phyloP scores from a whole-genome alignment of 495 filamentous ascomycete genomes.

The Penicillium flavigenum region DNA sequence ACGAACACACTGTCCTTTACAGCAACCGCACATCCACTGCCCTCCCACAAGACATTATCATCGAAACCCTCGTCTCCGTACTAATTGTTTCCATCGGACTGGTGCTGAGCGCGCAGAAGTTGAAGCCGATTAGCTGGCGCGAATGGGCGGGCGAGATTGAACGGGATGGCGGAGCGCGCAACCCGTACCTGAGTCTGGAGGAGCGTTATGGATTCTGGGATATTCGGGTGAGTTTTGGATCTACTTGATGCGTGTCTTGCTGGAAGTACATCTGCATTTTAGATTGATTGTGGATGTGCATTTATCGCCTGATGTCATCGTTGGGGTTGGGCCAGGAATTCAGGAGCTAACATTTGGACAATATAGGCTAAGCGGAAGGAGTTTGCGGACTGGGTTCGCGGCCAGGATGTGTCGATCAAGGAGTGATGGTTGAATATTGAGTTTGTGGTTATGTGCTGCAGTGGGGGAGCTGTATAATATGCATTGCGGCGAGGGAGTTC shows the following conservation, averaged over 20 bases:
- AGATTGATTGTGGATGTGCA: not conserved
- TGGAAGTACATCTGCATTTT: not conserved
- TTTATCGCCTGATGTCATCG: constrained; percentile 4
- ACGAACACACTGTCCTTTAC: constrained; percentile 74
- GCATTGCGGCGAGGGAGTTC: constrained; percentile 22
- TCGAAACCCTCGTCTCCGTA: constrained; percentile 63
- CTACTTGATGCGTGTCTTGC: constrained; percentile 36
- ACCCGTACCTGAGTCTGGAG: constrained; percentile 54
- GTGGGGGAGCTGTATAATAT: constrained; percentile 25
- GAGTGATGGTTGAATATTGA: constrained; percentile 19
- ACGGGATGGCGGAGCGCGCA: constrained; percentile 55
- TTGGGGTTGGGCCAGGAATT: not conserved
- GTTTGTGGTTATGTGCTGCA: constrained; percentile 3
- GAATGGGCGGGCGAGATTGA: constrained; percentile 84
- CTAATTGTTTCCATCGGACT: constrained; percentile 67
- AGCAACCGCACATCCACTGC: constrained; percentile 53
- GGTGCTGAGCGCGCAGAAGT: constrained; percentile 64
- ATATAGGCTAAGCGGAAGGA: constrained; percentile 70
- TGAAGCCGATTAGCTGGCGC: constrained; percentile 77
- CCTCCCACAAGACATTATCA: constrained; percentile 69
- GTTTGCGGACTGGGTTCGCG: constrained; percentile 71
- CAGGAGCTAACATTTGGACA: constrained; percentile 10
- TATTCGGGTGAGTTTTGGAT: constrained; percentile 57
- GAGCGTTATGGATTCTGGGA: constrained; percentile 67
- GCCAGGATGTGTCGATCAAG: constrained; percentile 32